Conservation (phyloP, 2,329 filamentous ascomycete genomes). For the Verticillium klebahnii region DNA sequence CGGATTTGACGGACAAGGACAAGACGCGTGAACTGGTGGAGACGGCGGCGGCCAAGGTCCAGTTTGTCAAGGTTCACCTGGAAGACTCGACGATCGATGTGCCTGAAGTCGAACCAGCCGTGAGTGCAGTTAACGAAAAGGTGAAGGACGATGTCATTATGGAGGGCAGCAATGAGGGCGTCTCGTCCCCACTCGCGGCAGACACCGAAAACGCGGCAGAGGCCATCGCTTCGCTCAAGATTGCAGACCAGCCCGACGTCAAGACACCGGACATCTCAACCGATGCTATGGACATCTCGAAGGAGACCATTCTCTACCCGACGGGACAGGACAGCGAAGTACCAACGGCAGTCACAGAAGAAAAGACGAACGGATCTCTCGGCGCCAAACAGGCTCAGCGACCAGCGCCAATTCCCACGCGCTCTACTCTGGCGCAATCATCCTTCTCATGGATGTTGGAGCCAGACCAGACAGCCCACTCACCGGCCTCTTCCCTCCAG, state of each 20-base stretch:
- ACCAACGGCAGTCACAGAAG: not conserved
- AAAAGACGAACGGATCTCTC: not conserved
- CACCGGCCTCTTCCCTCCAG: conserved; percentile 11
- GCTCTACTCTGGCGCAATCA: conserved; percentile 66
- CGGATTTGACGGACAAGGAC: conserved; percentile 41
- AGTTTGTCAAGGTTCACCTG: conserved; percentile 59
- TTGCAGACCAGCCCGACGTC: not conserved
- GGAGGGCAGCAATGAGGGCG: not conserved
- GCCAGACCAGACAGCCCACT: conserved; percentile 36
- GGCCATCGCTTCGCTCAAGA: conserved; percentile 5
- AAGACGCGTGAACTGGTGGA: conserved; percentile 51
- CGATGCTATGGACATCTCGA: conserved; percentile 7
- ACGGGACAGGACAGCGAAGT: not conserved
- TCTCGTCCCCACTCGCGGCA: not conserved
- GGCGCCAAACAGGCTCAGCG: conserved; percentile 5
- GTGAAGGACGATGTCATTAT: conserved; percentile 3
- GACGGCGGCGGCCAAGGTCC: conserved; percentile 56
- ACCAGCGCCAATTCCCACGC: conserved; percentile 47
- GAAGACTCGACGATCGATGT: conserved; percentile 53
- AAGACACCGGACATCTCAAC: not conserved
- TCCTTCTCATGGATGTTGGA: conserved; percentile 79
- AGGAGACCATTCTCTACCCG: conserved; percentile 2
- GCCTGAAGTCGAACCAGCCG: conserved; percentile 22
- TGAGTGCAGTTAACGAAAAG: conserved; percentile 3
- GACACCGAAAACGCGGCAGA: conserved; percentile 4